Percentiles rank a stretch among this genome's conserved stretches.
Evolutionary conservation across 345 rosid species (phyloP).

Genomic region (Citrus unshiu): DNA sequence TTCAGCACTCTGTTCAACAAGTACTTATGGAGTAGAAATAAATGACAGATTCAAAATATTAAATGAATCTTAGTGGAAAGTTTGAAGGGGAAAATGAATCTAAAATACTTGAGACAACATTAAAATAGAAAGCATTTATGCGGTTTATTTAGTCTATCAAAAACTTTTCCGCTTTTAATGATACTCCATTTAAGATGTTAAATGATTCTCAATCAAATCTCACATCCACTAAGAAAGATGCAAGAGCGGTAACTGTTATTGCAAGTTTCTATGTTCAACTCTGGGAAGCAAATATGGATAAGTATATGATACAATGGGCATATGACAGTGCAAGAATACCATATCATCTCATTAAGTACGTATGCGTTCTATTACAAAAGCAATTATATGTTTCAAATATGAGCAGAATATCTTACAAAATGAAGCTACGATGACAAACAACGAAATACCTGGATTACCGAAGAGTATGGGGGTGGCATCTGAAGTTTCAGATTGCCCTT

Average conservation of each 20-base stretch:
- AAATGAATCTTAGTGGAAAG: background rate
- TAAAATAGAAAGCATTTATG: no score
- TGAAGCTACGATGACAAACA: background rate
- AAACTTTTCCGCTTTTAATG: background rate
- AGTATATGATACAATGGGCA: background rate
- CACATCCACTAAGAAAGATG: background rate
- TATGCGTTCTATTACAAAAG: background rate
- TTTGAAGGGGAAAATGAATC: background rate
- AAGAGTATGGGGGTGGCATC: slow-evolving; percentile 65
- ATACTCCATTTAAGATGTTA: background rate
- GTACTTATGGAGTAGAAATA: background rate
- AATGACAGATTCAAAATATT: background rate
- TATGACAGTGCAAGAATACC: background rate
- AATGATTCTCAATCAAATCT: background rate
- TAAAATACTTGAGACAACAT: background rate
- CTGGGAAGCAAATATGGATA: background rate
- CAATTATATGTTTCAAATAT: background rate
- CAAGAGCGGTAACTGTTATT: background rate
- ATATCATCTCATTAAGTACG: background rate
- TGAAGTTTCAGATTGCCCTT: slow-evolving; percentile 63
- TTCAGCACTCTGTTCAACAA: background rate
- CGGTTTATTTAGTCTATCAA: background rate
- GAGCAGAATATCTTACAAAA: background rate
- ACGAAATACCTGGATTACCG: slow-evolving; percentile 60
- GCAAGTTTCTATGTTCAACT: background rate